phyloP scores from a whole-genome alignment of 805 yeast genomes.

The Starmerella geochares region DNA sequence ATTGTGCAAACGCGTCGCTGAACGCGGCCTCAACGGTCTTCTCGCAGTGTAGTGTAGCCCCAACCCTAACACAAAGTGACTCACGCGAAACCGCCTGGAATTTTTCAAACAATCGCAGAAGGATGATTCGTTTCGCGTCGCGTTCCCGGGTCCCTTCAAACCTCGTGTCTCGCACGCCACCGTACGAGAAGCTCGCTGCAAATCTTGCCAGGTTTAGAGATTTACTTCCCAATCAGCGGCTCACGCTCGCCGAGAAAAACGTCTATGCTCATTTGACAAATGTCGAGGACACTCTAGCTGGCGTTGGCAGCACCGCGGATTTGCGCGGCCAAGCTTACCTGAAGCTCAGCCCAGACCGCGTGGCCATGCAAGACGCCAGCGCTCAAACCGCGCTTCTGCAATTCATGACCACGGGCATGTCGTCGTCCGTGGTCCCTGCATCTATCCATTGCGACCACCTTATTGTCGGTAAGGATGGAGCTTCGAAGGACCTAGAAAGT shows the following conservation, averaged over 20 bases:
- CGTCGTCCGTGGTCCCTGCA: conserved; percentile 80
- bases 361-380: conserved; percentile 99
- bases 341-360: conserved; percentile 92
- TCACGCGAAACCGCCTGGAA: conserved; percentile 7
- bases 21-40: background rate
- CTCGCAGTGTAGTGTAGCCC: conserved; percentile 3
- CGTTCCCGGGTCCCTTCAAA: conserved; percentile 43
- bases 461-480: conserved; percentile 94
- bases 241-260: conserved; percentile 90
- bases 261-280: conserved; percentile 83
- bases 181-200: conserved; percentile 62
- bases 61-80: conserved; percentile 7
- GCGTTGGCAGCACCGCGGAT: conserved; percentile 39
- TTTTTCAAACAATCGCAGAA: conserved; percentile 5
- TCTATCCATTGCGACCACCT: conserved; percentile 97
- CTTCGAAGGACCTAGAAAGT: conserved; percentile 64
- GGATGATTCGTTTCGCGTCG: conserved; percentile 21
- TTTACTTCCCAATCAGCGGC: conserved; percentile 55
- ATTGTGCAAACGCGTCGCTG: no score
- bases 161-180: conserved; percentile 67
- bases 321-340: conserved; percentile 82
- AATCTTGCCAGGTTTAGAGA: conserved; percentile 55
- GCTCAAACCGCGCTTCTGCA: conserved; percentile 98
- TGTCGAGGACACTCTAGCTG: conserved; percentile 70
- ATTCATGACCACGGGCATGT: conserved; percentile 93